phyloP scores from a whole-genome alignment of 179 eudicot genomes.

The Patellifolia procumbens region DNA sequence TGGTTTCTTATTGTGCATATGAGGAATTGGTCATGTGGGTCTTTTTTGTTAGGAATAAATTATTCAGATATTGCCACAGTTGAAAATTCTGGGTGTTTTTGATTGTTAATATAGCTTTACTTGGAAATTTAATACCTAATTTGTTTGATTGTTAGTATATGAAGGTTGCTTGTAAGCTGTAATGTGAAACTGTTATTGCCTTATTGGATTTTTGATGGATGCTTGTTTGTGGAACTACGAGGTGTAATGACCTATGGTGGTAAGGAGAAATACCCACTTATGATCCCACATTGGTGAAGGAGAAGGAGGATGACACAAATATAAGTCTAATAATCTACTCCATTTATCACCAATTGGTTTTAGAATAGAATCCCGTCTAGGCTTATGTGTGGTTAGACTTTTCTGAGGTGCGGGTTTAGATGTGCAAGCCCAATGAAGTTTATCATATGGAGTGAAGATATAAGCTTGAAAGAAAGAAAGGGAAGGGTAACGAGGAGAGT shows the following conservation, averaged over 20 bases:
- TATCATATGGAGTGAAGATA: no score
- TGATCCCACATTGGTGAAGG: no score
- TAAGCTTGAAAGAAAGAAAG: neutral
- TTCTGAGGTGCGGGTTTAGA: no score
- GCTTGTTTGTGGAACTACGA: neutral
- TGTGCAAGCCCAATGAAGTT: no score
- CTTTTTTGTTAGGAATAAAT: no score
- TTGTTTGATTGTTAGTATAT: neutral
- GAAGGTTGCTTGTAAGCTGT: neutral
- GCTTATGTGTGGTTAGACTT: no score
- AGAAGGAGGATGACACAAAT: no score
- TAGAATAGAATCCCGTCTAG: no score
- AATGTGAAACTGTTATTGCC: neutral
- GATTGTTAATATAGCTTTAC: neutral
- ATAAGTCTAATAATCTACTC: no score
- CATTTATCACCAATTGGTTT: no score
- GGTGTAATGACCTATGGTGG: neutral
- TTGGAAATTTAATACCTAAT: neutral
- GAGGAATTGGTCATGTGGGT: neutral
- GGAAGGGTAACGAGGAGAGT: no score
- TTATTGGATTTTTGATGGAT: neutral
- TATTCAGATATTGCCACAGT: neutral
- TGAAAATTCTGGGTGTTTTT: neutral
- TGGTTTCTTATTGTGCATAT: neutral
- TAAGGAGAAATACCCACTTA: neutral